These are phyloP conservation scores for Phaffia rhodozyma DNA, from an alignment of 1,284 basidiomycete genomes.

Conservation along the genomic window DNA sequence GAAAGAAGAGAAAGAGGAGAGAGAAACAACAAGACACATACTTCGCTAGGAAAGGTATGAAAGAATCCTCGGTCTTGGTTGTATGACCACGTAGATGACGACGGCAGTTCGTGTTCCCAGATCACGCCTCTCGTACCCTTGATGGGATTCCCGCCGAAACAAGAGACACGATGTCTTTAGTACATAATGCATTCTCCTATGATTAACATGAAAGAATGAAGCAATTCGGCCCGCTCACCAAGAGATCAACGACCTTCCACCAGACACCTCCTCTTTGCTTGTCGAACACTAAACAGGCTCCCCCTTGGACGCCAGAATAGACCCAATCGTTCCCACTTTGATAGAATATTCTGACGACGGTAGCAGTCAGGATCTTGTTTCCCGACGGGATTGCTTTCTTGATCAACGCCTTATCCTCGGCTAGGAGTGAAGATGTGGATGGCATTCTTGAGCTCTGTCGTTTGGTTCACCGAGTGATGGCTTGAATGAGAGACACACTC, in stretches of 20 bases:
- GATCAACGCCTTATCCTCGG: constrained; percentile 64
- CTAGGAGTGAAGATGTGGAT: constrained; percentile 50
- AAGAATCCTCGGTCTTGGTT: constrained; percentile 82
- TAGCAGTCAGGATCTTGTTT: constrained; percentile 63
- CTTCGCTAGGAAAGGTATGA: constrained; percentile 85
- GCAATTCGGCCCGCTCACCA: constrained; percentile 29
- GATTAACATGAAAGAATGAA: constrained; percentile 5
- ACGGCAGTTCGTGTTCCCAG: constrained; percentile 89
- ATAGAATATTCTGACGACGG: constrained; percentile 74
- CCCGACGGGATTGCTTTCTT: constrained; percentile 49
- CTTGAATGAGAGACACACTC: no score
- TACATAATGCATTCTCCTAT: no score
- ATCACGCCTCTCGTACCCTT: constrained; percentile 70
- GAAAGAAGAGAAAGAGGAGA: background rate
- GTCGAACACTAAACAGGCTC: constrained; percentile 58
- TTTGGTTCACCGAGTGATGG: no score
- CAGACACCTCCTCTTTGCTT: constrained; percentile 47
- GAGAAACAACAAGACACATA: constrained; percentile 39
- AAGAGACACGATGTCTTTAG: no score
- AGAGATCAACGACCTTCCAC: constrained; percentile 68
- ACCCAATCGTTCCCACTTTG: constrained; percentile 49
- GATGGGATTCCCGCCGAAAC: background rate
- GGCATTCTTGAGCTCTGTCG: constrained; percentile 43
- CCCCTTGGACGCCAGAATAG: constrained; percentile 75
- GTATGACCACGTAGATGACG: constrained; percentile 54